Evolutionary conservation across 805 yeast species (phyloP), one percentile per base, ranked within the genome.

Genomic region (Ogataea pignaliae): DNA sequence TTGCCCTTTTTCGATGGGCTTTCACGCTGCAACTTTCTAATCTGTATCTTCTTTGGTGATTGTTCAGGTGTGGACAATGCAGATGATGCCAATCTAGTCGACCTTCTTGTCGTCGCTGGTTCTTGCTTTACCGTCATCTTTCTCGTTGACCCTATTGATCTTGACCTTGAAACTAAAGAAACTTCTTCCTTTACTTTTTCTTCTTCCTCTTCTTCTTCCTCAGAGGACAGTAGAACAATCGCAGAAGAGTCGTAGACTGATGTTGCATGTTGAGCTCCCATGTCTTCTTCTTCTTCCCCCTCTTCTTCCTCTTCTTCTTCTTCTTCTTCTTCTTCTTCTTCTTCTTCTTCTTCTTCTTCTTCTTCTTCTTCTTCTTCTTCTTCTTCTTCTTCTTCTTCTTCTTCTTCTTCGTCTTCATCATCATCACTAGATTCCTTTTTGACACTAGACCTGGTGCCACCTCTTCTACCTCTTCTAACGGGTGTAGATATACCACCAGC

Each of bases 311-410:
- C 35, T 16, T 44, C 47, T 21, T 33, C 45, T 28, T 43, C 45
- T 11, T 41, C 40, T 17, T 50, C 49, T 5, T 36, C 48, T 39
- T 52, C 59, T 5, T 49, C 51, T 0, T 51, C 54, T 28, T 51
- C 51, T 3, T 52, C 48, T 7, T 43, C 49, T 9, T 51, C 48
- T 12, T 51, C 50, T 13, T 42, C 40, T 2, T 35, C 53, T 29
- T 43, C 47, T 33, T 51, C 50, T 26, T 39, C 35, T 16, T 44
- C 47, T 21, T 33, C 45, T 28, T 43, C 45, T 11, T 41, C 40
- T 17, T 50, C 49, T 5, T 36, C 48, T 39, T 52, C 59, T 5
- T 49, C 51, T 0, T 51, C 54, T 28, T 51, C 51, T 3, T 52
- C 48, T 7, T 43, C 49, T 9, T 51, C 48, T 12, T 51, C 50